Evolutionary conservation across 257 asterid genomes (phyloP).

Genomic region (Nicotiana knightiana): DNA sequence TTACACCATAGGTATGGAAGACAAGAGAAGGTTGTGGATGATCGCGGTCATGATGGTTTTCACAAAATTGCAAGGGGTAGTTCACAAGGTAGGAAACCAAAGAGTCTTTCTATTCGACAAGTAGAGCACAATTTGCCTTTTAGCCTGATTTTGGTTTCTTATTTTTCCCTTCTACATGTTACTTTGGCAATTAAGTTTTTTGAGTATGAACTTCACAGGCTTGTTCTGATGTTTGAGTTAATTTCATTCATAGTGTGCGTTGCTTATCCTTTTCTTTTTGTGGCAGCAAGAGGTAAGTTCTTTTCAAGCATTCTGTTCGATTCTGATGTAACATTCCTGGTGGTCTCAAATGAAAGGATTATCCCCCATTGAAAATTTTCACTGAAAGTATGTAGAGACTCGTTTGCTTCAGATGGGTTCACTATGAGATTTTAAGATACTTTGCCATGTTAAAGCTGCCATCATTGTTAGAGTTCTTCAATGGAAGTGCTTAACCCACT

Average conservation of each 20-base stretch:
- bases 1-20: conserved; percentile 50
- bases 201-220: neutral
- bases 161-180: neutral
- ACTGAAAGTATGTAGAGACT: conserved; percentile 64
- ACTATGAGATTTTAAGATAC: conserved; percentile 61
- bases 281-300: conserved; percentile 99
- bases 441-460: conserved; percentile 84
- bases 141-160: neutral
- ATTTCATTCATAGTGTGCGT: conserved; percentile 1
- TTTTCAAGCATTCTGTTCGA: conserved; percentile 77
- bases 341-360: conserved; percentile 71
- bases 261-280: conserved; percentile 25
- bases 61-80: conserved; percentile 64
- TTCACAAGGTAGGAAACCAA: conserved; percentile 67
- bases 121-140: neutral
- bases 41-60: conserved; percentile 67
- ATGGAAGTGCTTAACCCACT: conserved; percentile 70
- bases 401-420: conserved; percentile 57
- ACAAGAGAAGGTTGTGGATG: conserved; percentile 68
- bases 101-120: neutral
- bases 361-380: conserved; percentile 43
- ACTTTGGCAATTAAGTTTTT: neutral
- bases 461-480: conserved; percentile 63
- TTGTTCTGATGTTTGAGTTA: neutral
- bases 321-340: conserved; percentile 73